A percentile compares a stretch with the other conserved stretches of the same genome.
Evolutionary conservation across 2,329 filamentous ascomycete species (phyloP).

Genomic region (Aplosporella prunicola): DNA sequence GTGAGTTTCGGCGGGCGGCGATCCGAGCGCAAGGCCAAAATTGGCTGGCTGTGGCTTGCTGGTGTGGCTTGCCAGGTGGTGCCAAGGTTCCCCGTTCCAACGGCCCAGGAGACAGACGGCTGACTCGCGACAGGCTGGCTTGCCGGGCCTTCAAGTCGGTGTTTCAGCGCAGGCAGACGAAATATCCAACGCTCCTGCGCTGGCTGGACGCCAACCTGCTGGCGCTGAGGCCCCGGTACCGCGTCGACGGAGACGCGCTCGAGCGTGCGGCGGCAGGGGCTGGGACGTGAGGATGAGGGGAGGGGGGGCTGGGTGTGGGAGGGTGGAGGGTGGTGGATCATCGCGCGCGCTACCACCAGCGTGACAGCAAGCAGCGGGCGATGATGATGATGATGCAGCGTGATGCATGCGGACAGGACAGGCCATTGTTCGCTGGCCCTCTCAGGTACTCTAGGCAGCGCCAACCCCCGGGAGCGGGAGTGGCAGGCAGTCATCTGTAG

Average conservation of each 20-base stretch:
- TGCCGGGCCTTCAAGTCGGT: conserved; percentile 61
- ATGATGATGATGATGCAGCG: no score
- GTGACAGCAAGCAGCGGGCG: no score
- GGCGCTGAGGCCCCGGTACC: neutral
- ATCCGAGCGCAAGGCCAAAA: no score
- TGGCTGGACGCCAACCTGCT: conserved; percentile 48
- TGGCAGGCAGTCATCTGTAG: no score
- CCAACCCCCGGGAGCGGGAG: no score
- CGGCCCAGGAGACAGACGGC: conserved; percentile 10
- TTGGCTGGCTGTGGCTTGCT: neutral
- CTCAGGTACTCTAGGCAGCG: no score
- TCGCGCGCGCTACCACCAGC: neutral
- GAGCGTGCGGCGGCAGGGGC: neutral
- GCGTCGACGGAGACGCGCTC: conserved; percentile 2
- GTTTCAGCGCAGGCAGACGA: conserved; percentile 61
- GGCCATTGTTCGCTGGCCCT: no score
- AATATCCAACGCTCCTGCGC: conserved; percentile 51
- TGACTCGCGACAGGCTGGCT: conserved; percentile 46
- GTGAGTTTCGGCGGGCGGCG: no score
- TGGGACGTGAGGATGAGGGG: neutral
- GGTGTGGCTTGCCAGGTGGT: conserved; percentile 1
- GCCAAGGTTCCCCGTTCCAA: neutral
- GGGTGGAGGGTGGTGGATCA: neutral
- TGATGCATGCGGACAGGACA: no score
- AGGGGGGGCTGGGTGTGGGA: neutral